These are phyloP conservation scores for Venturia effusa DNA, from an alignment of 2,329 filamentous ascomycete species.

Conservation along the genomic window DNA sequence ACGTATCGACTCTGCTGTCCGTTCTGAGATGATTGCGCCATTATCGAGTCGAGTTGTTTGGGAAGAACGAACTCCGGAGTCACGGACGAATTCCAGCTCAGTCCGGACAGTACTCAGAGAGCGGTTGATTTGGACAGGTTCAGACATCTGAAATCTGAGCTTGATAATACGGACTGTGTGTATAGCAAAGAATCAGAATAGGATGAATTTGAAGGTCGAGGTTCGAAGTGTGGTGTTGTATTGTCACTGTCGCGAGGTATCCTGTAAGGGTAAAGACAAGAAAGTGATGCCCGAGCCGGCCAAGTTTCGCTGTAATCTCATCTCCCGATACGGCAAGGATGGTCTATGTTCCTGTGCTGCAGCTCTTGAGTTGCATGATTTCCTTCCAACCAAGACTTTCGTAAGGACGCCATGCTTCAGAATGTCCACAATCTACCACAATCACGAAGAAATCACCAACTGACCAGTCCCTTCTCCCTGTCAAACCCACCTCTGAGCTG, in stretches of 20 bases:
- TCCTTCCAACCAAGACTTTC: not conserved
- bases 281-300: not conserved
- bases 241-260: not conserved
- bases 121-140: slow-evolving; percentile 10
- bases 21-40: slow-evolving; percentile 23
- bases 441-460: slow-evolving; percentile 53
- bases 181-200: not conserved
- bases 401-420: not conserved
- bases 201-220: not conserved
- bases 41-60: slow-evolving; percentile 22
- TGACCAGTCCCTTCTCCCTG: slow-evolving; percentile 64
- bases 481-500: slow-evolving; percentile 90
- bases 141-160: not conserved
- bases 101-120: slow-evolving; percentile 13
- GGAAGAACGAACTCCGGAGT: slow-evolving; percentile 19
- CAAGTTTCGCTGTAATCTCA: not conserved
- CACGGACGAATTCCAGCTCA: slow-evolving; percentile 22
- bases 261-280: not conserved
- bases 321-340: not conserved
- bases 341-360: not conserved
- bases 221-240: not conserved
- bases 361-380: not conserved
- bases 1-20: not conserved
- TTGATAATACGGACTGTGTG: not conserved
- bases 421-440: not conserved